phyloP scores from a whole-genome alignment of 176 grass and related monocot genomes.

The Avena atlantica region DNA sequence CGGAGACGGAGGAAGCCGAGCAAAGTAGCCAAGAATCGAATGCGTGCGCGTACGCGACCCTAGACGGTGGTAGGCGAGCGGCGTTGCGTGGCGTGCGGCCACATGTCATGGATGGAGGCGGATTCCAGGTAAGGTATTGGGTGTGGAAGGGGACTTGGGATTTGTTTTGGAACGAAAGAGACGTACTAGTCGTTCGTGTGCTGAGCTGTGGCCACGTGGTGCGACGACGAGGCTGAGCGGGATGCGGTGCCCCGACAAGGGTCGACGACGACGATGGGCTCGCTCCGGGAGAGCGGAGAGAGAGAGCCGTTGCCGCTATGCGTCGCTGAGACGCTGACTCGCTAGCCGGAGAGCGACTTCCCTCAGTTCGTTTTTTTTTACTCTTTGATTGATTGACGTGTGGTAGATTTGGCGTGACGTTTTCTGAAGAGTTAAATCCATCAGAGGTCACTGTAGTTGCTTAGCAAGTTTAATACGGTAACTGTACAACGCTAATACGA shows the following conservation, averaged over 20 bases:
- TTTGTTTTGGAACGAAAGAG: not conserved
- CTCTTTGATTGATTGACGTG: not conserved
- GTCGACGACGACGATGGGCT: not conserved
- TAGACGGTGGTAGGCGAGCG: not conserved
- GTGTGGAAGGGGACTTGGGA: slow-evolving; percentile 6
- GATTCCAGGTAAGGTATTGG: slow-evolving; percentile 40
- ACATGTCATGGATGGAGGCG: not conserved
- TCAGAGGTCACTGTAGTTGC: no score
- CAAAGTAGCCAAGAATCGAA: slow-evolving; percentile 31
- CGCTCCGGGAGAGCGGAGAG: not conserved
- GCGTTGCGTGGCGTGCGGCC: slow-evolving; percentile 31
- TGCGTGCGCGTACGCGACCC: not conserved
- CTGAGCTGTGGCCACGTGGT: slow-evolving; percentile 45
- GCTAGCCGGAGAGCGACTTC: not conserved
- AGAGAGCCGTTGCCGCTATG: not conserved
- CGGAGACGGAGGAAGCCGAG: not conserved
- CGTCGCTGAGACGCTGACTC: no score
- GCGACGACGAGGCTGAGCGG: not conserved
- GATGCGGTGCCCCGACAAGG: not conserved
- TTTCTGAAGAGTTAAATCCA: not conserved
- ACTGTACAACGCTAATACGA: no score
- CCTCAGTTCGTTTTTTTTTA: not conserved
- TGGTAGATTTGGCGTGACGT: not conserved
- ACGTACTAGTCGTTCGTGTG: not conserved
- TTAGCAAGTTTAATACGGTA: no score